phyloP scores from a whole-genome alignment of 805 yeast species.

The Suhomyces emberorum region DNA sequence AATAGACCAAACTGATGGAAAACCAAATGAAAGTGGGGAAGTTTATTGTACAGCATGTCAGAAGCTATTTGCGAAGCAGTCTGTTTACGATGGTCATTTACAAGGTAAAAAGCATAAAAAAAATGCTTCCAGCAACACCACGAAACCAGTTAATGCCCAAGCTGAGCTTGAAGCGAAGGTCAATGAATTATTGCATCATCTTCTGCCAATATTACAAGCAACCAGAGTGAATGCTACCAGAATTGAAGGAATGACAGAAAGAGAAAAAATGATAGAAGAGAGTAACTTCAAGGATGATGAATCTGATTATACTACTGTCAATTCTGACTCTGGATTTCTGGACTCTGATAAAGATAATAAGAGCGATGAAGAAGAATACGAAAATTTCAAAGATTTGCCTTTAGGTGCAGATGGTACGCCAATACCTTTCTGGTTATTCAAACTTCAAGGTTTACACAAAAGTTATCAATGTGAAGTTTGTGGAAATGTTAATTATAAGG shows the following conservation, averaged over 20 bases:
- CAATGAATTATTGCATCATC: slow-evolving; percentile 1
- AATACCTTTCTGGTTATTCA: slow-evolving; percentile 90
- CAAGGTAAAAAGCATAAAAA: slow-evolving; percentile 72
- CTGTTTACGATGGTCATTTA: slow-evolving; percentile 70
- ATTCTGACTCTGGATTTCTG: slow-evolving; percentile 11
- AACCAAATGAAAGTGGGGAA: slow-evolving; percentile 18
- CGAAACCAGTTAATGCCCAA: neutral
- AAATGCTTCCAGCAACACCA: slow-evolving; percentile 23
- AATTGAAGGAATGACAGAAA: slow-evolving; percentile 60
- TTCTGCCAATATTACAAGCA: slow-evolving; percentile 24
- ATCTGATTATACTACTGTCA: slow-evolving; percentile 39
- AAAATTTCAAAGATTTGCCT: slow-evolving; percentile 60
- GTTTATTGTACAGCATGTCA: slow-evolving; percentile 64
- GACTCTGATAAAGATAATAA: slow-evolving; percentile 30
- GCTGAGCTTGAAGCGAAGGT: slow-evolving; percentile 2
- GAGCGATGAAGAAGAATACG: slow-evolving; percentile 22
- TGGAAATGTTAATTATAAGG: slow-evolving; percentile 69
- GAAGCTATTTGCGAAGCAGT: slow-evolving; percentile 55
- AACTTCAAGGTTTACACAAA: slow-evolving; percentile 78
- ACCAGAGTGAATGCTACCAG: slow-evolving; percentile 67
- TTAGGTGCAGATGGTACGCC: slow-evolving; percentile 88
- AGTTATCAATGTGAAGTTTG: slow-evolving; percentile 82
- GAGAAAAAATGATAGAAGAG: slow-evolving; percentile 59
- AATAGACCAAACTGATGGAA: slow-evolving; percentile 8
- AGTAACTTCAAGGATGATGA: slow-evolving; percentile 34